phyloP scores from a whole-genome alignment of 768 basidiomycete species.

The Termitomyces heimii region DNA sequence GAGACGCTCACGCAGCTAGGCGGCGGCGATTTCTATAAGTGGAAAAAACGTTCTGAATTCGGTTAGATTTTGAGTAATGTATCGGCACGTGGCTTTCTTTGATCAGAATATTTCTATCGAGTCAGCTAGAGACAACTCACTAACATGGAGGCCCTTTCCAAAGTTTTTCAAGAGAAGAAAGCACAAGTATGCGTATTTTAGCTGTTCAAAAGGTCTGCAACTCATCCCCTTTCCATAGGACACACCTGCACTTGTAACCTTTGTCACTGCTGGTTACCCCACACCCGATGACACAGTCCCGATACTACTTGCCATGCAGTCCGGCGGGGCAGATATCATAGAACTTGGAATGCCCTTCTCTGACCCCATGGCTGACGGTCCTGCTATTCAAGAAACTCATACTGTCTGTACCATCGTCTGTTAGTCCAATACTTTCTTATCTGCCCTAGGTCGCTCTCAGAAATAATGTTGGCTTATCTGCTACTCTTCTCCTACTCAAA shows the following conservation, averaged over 20 bases:
- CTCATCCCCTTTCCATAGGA: conserved; percentile 30
- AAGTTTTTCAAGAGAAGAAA: conserved; percentile 64
- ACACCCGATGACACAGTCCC: conserved; percentile 74
- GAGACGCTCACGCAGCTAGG: neutral
- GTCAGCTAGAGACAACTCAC: conserved; percentile 12
- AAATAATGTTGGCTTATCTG: conserved; percentile 72
- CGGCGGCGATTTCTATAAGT: neutral
- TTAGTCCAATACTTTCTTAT: conserved; percentile 6
- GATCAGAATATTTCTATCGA: conserved; percentile 12
- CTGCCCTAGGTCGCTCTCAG: conserved; percentile 69
- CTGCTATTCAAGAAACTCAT: conserved; percentile 88
- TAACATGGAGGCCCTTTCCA: conserved; percentile 65
- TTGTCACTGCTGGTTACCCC: conserved; percentile 94
- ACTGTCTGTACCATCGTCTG: conserved; percentile 48
- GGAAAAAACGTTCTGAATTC: neutral
- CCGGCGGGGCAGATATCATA: conserved; percentile 90
- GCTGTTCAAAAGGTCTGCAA: neutral
- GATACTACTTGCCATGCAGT: conserved; percentile 86
- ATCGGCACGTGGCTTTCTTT: conserved; percentile 20
- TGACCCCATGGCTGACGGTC: conserved; percentile 95
- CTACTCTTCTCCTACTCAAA: conserved; percentile 66
- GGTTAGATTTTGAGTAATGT: neutral
- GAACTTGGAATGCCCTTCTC: conserved; percentile 96
- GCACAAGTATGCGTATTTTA: conserved; percentile 33
- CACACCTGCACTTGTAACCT: conserved; percentile 68